Base-by-base conservation (phyloP, 768 basidiomycete genomes). In the Cantharellus cinnabarinus region DNA sequence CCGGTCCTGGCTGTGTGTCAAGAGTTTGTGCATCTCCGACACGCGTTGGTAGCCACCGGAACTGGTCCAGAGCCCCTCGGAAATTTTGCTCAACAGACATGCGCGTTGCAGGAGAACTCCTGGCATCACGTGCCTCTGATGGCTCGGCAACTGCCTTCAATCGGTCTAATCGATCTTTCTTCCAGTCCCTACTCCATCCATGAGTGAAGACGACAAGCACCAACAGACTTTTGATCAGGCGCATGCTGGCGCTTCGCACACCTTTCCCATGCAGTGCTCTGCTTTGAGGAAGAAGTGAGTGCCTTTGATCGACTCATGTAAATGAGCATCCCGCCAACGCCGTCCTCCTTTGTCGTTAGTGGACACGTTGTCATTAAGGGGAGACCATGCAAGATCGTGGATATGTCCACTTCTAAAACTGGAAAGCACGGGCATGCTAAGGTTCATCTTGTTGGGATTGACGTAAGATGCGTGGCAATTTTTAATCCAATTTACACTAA, bases 371-470 rank as follows among this genome's bases (percentile, higher is more conserved):
- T 91, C 68, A 98, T 99, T 74, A 97, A 95, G 78, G 77, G 89
- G 65, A 82, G 91, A 66, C 93, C 93, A 65, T 98, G 93, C 87
- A 98, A 98, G 78, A 90, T 90, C 74, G 82, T 91, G 67, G 91
- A 95, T 71, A 97, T 95, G 93, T 94, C 90, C 63, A 95, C 93
- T 75, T 98, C 93, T 71, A 98, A 98, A 82, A 94, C 91, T 54
- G 93, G 94, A 67, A 98, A 98, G 81, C 94, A 98, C 77, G 94
- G 94, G 67, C 94, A 99, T 76, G 94, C 95, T 72, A 99, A 98
- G 75, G 95, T 98, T 69, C 91, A 98, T 74, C 79, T 99, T 63
- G 80, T 97, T 66, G 95, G 82, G 70, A 87, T 89, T 70, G 95
- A 99, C 74, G 93, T 95, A 69, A 63, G 89, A 80, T 34, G n/a